Percentiles rank a stretch among this genome's conserved stretches.
Evolutionary conservation across 495 filamentous ascomycete genomes (phyloP).

Genomic region (Tuber aestivum): DNA sequence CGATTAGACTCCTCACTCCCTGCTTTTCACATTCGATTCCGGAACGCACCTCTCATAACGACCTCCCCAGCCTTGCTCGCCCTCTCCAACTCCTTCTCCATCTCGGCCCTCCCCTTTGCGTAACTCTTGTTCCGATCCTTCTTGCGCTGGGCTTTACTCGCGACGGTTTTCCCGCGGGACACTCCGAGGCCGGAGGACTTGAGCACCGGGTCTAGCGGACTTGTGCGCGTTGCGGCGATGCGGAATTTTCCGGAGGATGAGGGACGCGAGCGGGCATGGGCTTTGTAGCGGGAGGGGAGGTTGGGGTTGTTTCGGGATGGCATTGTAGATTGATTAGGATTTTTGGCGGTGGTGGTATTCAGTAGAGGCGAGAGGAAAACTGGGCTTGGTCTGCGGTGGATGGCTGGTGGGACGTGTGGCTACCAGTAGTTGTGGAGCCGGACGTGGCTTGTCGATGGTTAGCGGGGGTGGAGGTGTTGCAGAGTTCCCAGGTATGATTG

Average conservation of each 20-base stretch:
- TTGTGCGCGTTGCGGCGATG: constrained; percentile 8
- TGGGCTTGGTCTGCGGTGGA: not conserved
- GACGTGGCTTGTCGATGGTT: not conserved
- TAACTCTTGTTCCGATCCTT: constrained; percentile 17
- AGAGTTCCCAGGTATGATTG: not conserved
- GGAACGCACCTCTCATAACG: constrained; percentile 37
- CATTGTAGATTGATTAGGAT: constrained; percentile 13
- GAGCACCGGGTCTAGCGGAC: constrained; percentile 4
- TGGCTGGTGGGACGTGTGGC: not conserved
- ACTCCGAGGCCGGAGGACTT: constrained; percentile 21
- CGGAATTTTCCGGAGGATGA: constrained; percentile 13
- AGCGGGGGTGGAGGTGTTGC: not conserved
- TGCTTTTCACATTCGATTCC: not conserved
- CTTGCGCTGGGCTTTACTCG: constrained; percentile 26
- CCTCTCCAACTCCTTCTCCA: constrained; percentile 22
- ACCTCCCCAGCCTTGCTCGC: constrained; percentile 34
- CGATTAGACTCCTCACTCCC: not conserved
- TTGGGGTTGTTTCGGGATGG: constrained; percentile 35
- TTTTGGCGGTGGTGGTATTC: constrained; percentile 4
- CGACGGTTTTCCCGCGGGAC: constrained; percentile 13
- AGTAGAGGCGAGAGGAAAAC: not conserved
- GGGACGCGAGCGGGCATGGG: constrained; percentile 20
- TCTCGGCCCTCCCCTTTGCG: constrained; percentile 24
- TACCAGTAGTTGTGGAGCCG: not conserved
- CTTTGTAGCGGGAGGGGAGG: constrained; percentile 28